Percentiles rank a stretch among this genome's conserved stretches.
These are phyloP conservation scores for Amphibolis antarctica DNA, from an alignment of 106 monocot genomes.

Conservation along the genomic window DNA sequence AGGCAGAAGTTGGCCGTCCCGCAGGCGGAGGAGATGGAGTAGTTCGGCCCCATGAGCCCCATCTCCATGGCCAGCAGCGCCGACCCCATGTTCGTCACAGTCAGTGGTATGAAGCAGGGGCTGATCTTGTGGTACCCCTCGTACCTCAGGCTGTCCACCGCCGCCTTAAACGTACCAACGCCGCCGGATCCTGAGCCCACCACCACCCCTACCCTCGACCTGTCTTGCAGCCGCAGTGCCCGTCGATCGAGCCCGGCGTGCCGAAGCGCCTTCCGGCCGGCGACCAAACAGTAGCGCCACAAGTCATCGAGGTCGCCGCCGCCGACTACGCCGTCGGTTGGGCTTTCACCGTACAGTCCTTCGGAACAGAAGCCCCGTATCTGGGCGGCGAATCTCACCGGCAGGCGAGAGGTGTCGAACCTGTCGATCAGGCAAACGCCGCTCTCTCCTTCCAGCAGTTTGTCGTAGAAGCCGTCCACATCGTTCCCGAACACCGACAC, in stretches of 20 bases:
- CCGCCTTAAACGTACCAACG: constrained; percentile 12
- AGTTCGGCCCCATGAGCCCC: constrained; percentile 40
- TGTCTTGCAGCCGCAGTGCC: constrained; percentile 23
- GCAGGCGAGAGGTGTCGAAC: constrained; percentile 21
- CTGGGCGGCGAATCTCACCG: constrained; percentile 21
- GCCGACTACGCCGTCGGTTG: too few relatives aligned
- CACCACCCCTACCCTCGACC: constrained; percentile 29
- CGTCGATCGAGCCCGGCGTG: constrained; percentile 16
- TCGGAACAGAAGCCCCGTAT: constrained; percentile 12
- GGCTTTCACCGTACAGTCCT: too few relatives aligned
- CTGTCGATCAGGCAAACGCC: constrained; percentile 23
- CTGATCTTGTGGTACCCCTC: constrained; percentile 26
- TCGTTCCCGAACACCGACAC: constrained; percentile 31
- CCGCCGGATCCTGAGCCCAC: constrained; percentile 45
- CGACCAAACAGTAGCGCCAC: constrained; percentile 34
- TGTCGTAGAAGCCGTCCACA: constrained; percentile 21
- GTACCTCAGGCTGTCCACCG: constrained; percentile 15
- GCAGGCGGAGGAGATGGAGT: constrained; percentile 49
- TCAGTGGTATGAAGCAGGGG: constrained; percentile 38
- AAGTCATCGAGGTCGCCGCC: constrained; percentile 20
- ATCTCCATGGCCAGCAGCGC: constrained; percentile 34
- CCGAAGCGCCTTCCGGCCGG: constrained; percentile 21
- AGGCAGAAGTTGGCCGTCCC: constrained; percentile 47
- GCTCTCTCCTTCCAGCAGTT: constrained; percentile 26
- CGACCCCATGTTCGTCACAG: constrained; percentile 39